A percentile compares a stretch with the other conserved stretches of the same genome.
phyloP scores from a whole-genome alignment of 2,329 filamentous ascomycete species.

The Penicillium sp. region DNA sequence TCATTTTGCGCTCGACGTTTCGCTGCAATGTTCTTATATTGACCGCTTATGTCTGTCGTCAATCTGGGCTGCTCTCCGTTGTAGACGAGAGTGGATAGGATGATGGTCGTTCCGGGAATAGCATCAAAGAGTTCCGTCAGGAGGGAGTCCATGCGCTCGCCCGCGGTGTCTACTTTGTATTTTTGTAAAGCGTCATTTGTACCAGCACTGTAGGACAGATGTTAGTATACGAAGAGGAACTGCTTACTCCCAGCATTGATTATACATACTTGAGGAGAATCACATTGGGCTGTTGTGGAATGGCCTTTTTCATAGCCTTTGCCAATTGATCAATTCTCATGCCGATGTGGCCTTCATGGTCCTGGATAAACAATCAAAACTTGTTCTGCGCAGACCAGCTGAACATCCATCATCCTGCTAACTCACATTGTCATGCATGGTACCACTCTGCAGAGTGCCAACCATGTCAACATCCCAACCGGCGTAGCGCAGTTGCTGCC shows the following conservation, averaged over 20 bases:
- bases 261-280: constrained; percentile 29
- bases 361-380: constrained; percentile 11
- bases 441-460: constrained; percentile 25
- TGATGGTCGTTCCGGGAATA: constrained; percentile 29
- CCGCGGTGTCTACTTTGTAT: constrained; percentile 16
- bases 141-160: constrained; percentile 26
- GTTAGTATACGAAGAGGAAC: constrained; percentile 1
- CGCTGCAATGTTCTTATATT: constrained; percentile 27
- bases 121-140: constrained; percentile 25
- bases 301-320: constrained; percentile 3
- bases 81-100: constrained; percentile 36
- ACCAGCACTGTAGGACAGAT: constrained; percentile 25
- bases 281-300: constrained; percentile 26
- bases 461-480: constrained; percentile 33
- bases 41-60: constrained; percentile 20
- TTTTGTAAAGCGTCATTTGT: constrained; percentile 37
- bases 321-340: constrained; percentile 23
- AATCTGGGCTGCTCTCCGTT: constrained; percentile 10
- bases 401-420: not conserved
- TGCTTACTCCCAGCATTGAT: not conserved
- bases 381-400: fast-evolving
- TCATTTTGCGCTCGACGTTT: constrained; percentile 20
- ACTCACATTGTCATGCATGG: constrained; percentile 29
- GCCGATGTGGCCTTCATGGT: constrained; percentile 29
- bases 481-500: constrained; percentile 32